Evolutionary conservation across 345 rosid species (phyloP).

Genomic region (Garcia nutans): DNA sequence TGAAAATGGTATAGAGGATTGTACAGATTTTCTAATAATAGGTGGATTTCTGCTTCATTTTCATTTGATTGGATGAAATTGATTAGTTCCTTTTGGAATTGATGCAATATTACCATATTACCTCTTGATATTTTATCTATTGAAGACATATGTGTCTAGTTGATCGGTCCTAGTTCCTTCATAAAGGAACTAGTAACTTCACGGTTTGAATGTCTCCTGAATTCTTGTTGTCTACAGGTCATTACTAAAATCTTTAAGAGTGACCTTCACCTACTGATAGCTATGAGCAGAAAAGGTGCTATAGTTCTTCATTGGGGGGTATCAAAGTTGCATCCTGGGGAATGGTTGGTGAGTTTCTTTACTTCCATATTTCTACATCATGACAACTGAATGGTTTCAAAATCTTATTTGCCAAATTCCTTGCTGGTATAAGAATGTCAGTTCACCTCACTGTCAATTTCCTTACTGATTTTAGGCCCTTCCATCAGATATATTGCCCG

Average conservation of each 20-base stretch:
- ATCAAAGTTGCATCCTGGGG: slow-evolving; percentile 46
- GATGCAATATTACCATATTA: neutral
- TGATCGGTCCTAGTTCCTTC: too few species aligned
- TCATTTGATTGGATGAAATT: neutral
- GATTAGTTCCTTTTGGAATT: neutral
- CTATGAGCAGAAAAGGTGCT: slow-evolving; percentile 49
- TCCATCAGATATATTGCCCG: slow-evolving; percentile 54
- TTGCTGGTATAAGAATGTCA: neutral
- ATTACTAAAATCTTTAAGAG: slow-evolving; percentile 35
- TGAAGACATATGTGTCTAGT: too few species aligned
- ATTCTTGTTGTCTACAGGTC: slow-evolving; percentile 33
- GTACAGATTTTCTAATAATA: neutral
- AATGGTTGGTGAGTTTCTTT: slow-evolving; percentile 54
- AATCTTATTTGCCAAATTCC: neutral
- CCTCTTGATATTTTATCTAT: too few species aligned
- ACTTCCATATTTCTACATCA: slow-evolving; percentile 4
- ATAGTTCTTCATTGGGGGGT: slow-evolving; percentile 62
- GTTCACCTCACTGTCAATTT: slow-evolving; percentile 3
- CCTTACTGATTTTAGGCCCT: slow-evolving; percentile 34
- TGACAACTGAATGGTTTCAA: neutral
- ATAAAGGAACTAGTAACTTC: neutral
- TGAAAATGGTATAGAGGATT: neutral
- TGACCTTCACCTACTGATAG: slow-evolving; percentile 45
- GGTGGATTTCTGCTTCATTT: neutral
- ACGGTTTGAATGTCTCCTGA: slow-evolving; percentile 6